Percentiles rank a stretch among this genome's conserved stretches.
Evolutionary conservation across 495 filamentous ascomycete genomes (phyloP).

Genomic region (Penicillium robsamsonii): DNA sequence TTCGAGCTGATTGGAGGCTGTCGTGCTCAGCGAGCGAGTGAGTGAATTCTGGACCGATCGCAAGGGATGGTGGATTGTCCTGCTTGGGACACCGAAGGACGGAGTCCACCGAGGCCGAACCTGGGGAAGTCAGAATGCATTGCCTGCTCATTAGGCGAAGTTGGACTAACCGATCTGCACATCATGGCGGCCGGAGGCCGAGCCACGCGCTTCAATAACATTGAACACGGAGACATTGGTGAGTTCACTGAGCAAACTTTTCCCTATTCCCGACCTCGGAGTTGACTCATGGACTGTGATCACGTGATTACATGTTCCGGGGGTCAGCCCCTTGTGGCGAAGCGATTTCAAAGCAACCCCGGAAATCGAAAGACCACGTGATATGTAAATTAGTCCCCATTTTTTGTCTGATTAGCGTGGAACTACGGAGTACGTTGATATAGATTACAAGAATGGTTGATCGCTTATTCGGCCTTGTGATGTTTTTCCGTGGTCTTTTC

Average conservation of each 20-base stretch:
- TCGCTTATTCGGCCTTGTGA: too few species aligned
- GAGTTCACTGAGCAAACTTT: constrained; percentile 7
- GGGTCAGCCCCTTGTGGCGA: neutral
- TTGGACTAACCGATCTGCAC: neutral
- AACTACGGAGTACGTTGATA: neutral
- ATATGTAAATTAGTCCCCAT: neutral
- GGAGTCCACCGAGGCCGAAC: constrained; percentile 3
- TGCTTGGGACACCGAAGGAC: neutral
- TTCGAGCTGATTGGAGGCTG: neutral
- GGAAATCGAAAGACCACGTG: neutral
- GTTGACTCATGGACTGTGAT: neutral
- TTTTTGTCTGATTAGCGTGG: neutral
- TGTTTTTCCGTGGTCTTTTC: too few species aligned
- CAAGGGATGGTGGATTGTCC: constrained; percentile 5
- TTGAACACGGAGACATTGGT: constrained; percentile 7
- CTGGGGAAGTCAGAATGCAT: neutral
- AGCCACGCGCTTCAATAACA: constrained; percentile 5
- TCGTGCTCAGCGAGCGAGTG: constrained; percentile 3
- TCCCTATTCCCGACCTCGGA: neutral
- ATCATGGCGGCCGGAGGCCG: neutral
- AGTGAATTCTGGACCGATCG: neutral
- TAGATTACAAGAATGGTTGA: too few species aligned
- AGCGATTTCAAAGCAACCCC: constrained; percentile 5
- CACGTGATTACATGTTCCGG: neutral
- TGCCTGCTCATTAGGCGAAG: neutral